Evolutionary conservation across 2,329 filamentous ascomycete genomes (phyloP), one percentile per base, ranked within the genome.

Genomic region (Fusarium coicis): DNA sequence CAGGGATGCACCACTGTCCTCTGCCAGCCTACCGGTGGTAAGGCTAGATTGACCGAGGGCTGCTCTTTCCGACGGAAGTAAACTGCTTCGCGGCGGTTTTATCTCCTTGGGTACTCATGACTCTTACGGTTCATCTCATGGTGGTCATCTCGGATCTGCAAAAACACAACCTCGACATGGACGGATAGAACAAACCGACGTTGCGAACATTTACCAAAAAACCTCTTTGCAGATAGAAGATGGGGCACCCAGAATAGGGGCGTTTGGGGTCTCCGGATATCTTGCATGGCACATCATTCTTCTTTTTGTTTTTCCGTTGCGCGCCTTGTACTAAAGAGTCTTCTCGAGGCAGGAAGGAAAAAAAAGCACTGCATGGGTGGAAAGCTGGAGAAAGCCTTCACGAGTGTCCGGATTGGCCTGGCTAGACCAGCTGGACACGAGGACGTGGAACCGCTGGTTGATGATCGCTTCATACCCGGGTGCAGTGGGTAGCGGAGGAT

Each of bases 31-130:
- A 99, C 96, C 81, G 96, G 96, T 92, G 96, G 96, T 84, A 99
- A 99, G 92, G 96, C 96, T 84, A 91, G 96, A 86, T 90, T 99
- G 84, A 99, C 96, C 78, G 96, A 99, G 93, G 96, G 96, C 86
- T 99, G 96, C 94, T 98, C 96, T 85, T 99, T 99, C 94, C 93
- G 96, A 90, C 95, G 95, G 90, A 99, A 99, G 96, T 99, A 98
- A 88, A 94, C 83, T 86, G 82, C 79, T 77, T 80, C 78, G 78
- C 74, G 81, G 84, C 82, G 82, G 80, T 85, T 86, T 86, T 83
- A 63, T 75, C 84, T 86, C 79, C 80, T 83, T 82, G 82, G 82
- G 81, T 85, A 83, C 78, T 85, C 81, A 85, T 83, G 85, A 85
- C 81, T 84, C 83, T 83, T 83, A 84, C 79, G 81, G 82, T 84